Evolutionary conservation across 371 early-diverging fungal species (phyloP).

Genomic region (Mucor irregularis): DNA sequence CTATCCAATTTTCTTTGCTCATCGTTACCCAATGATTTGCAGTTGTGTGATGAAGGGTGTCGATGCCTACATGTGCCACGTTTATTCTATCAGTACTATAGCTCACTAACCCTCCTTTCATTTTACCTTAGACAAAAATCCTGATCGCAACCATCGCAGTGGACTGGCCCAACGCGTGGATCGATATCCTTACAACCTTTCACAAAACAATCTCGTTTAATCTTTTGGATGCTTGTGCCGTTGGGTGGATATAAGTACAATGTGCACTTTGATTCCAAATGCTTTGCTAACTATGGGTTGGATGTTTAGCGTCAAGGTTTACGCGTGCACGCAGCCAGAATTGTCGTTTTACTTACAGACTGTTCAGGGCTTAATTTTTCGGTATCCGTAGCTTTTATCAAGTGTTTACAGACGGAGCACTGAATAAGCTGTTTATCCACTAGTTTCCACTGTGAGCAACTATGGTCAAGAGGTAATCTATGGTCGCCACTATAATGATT

Average conservation of each 20-base stretch:
- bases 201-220: slow-evolving; percentile 13
- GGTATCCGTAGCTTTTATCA: slow-evolving; percentile 8
- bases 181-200: slow-evolving; percentile 30
- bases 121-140: slow-evolving; percentile 33
- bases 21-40: slow-evolving; percentile 17
- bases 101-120: no score
- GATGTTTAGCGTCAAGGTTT: background rate
- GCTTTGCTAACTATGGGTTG: slow-evolving; percentile 21
- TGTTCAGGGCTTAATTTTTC: slow-evolving; percentile 1
- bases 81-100: background rate
- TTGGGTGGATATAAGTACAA: slow-evolving; percentile 5
- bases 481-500: slow-evolving; percentile 30
- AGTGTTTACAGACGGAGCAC: slow-evolving; percentile 22
- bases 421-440: slow-evolving; percentile 14
- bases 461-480: slow-evolving; percentile 28
- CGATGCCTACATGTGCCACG: slow-evolving; percentile 22
- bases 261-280: slow-evolving; percentile 16
- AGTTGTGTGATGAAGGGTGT: slow-evolving; percentile 28
- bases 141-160: slow-evolving; percentile 29
- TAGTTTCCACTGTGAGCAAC: slow-evolving; percentile 16
- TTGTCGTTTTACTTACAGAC: slow-evolving; percentile 11
- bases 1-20: slow-evolving; percentile 26
- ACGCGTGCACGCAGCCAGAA: no score
- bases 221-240: background rate
- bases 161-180: slow-evolving; percentile 26